phyloP scores from a whole-genome alignment of 345 rosid genomes.

The Abelmoschus esculentus region DNA sequence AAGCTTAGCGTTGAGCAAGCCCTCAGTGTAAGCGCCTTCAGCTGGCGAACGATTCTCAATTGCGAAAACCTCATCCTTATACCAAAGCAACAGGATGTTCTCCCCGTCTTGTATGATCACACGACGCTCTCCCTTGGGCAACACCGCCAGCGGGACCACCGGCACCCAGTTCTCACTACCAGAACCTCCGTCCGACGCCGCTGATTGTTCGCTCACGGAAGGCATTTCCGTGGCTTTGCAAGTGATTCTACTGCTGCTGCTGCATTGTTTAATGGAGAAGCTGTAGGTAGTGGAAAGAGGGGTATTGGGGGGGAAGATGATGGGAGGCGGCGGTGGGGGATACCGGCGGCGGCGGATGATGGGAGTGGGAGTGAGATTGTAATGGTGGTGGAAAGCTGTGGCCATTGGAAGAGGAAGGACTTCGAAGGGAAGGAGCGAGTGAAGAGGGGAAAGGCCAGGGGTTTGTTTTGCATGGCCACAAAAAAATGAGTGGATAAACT shows the following conservation, averaged over 20 bases:
- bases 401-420: constrained; percentile 7
- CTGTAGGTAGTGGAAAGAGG: constrained; percentile 18
- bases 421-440: neutral
- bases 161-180: constrained; percentile 67
- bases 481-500: constrained; percentile 12
- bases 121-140: constrained; percentile 84
- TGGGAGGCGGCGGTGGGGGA: constrained; percentile 18
- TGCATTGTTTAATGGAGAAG: constrained; percentile 12
- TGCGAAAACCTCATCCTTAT: constrained; percentile 69
- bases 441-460: neutral
- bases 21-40: constrained; percentile 91
- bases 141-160: constrained; percentile 79
- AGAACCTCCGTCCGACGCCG: constrained; percentile 26
- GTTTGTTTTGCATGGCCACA: constrained; percentile 15
- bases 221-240: constrained; percentile 68
- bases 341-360: constrained; percentile 8
- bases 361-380: constrained; percentile 3
- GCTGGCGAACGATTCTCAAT: constrained; percentile 90
- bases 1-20: constrained; percentile 88
- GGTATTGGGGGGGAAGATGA: neutral
- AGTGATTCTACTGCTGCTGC: constrained; percentile 15
- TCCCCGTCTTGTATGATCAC: constrained; percentile 85
- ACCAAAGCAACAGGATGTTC: constrained; percentile 83
- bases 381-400: constrained; percentile 6
- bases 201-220: constrained; percentile 34